phyloP scores from a whole-genome alignment of 768 basidiomycete genomes.

The Suillus weaverae region DNA sequence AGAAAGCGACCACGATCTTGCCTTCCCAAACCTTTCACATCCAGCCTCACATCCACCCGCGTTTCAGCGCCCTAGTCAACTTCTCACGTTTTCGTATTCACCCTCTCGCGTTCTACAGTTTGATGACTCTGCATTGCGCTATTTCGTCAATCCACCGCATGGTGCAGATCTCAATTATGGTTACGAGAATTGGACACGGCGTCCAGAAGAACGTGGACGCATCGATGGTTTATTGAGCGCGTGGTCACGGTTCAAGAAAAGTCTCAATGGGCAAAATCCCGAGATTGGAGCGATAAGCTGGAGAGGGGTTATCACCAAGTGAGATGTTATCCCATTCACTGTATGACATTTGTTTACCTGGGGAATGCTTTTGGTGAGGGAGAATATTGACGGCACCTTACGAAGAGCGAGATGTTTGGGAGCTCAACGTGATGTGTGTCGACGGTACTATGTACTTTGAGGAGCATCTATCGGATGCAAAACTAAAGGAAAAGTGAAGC shows the following conservation, averaged over 20 bases:
- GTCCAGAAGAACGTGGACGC: slow-evolving; percentile 64
- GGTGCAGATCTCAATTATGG: slow-evolving; percentile 67
- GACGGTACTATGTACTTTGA: slow-evolving; percentile 73
- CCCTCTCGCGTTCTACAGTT: slow-evolving; percentile 58
- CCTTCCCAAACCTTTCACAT: slow-evolving; percentile 26
- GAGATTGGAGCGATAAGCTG: slow-evolving; percentile 65
- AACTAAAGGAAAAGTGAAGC: slow-evolving; percentile 63
- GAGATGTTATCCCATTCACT: slow-evolving; percentile 25
- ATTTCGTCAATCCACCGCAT: slow-evolving; percentile 66
- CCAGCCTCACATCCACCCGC: slow-evolving; percentile 32
- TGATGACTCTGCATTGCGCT: slow-evolving; percentile 67
- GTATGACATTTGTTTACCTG: slow-evolving; percentile 14
- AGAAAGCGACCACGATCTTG: slow-evolving; percentile 13
- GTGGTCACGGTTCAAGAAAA: slow-evolving; percentile 43
- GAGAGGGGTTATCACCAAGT: slow-evolving; percentile 88
- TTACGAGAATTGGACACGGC: slow-evolving; percentile 71
- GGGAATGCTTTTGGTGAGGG: slow-evolving; percentile 35
- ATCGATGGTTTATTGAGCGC: slow-evolving; percentile 69
- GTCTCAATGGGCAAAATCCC: slow-evolving; percentile 26
- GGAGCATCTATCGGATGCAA: slow-evolving; percentile 63
- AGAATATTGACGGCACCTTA: slow-evolving; percentile 84
- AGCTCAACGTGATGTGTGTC: slow-evolving; percentile 79
- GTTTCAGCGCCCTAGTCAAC: slow-evolving; percentile 69
- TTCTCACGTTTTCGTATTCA: slow-evolving; percentile 75
- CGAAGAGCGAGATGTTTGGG: slow-evolving; percentile 78